Evolutionary conservation across 176 grass and related monocot genomes (phyloP).

Genomic region (Bonia amplexicaulis): DNA sequence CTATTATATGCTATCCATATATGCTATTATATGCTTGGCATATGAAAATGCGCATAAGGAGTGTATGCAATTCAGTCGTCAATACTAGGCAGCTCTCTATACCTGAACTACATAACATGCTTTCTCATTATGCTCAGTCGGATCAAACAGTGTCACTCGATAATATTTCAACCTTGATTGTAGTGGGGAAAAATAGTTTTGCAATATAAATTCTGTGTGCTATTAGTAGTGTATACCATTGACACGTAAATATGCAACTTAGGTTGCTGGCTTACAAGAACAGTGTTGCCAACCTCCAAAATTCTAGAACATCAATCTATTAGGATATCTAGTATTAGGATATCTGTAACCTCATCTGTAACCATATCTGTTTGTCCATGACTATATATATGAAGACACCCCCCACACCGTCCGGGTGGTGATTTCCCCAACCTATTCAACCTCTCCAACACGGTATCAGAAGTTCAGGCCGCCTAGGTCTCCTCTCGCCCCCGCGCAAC

Average conservation of each 20-base stretch:
- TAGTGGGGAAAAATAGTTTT: neutral
- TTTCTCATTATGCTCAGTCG: neutral
- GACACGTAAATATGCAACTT: neutral
- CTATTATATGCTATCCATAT: neutral
- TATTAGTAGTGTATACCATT: neutral
- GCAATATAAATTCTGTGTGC: neutral
- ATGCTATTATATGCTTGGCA: neutral
- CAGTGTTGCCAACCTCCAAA: neutral
- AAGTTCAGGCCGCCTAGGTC: no score
- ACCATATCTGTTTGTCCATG: no score
- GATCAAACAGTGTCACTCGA: neutral
- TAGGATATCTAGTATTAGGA: no score
- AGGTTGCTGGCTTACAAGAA: conserved; percentile 3
- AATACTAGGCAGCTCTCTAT: no score
- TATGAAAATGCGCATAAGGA: neutral
- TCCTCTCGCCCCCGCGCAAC: no score
- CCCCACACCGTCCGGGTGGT: no score
- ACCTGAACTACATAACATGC: no score
- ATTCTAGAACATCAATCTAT: conserved; percentile 1
- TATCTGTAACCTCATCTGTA: no score
- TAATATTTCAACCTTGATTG: neutral
- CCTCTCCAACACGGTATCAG: no score
- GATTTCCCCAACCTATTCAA: no score
- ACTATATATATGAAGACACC: no score
- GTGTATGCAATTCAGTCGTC: neutral